Percentiles rank a stretch among this genome's conserved stretches.
Evolutionary conservation across 2,329 filamentous ascomycete genomes (phyloP).

Genomic region (Reticulascus tulasneorum): DNA sequence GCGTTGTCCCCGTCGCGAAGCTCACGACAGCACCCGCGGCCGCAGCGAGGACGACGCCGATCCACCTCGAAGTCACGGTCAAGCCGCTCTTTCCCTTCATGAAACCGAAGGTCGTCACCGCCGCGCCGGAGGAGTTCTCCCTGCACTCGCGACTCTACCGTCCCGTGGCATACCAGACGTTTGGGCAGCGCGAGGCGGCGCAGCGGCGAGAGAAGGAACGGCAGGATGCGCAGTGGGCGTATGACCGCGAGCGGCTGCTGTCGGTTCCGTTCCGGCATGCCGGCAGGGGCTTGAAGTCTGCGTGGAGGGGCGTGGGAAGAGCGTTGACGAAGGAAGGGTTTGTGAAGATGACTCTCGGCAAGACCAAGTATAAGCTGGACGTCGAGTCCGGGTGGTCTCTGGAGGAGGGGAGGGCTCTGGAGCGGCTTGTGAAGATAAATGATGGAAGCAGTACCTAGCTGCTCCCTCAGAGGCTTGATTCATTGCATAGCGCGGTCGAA

Average conservation of each 20-base stretch:
- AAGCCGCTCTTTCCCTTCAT: conserved; percentile 48
- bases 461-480: too few relatives aligned
- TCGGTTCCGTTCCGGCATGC: conserved; percentile 54
- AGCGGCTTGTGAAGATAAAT: conserved; percentile 41
- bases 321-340: conserved; percentile 56
- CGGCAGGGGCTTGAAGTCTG: conserved; percentile 32
- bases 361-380: conserved; percentile 53
- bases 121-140: conserved; percentile 30
- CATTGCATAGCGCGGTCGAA: too few relatives aligned
- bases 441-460: background rate
- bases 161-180: too few relatives aligned
- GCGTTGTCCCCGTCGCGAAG: conserved; percentile 41
- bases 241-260: conserved; percentile 52
- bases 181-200: too few relatives aligned
- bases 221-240: conserved; percentile 38
- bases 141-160: conserved; percentile 32
- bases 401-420: conserved; percentile 55
- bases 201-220: conserved; percentile 31
- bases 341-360: conserved; percentile 43
- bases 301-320: conserved; percentile 43
- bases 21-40: conserved; percentile 5
- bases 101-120: conserved; percentile 36
- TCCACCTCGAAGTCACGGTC: conserved; percentile 50
- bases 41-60: conserved; percentile 11
- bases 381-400: conserved; percentile 53